phyloP scores from a whole-genome alignment of 2,329 filamentous ascomycete species.

The Emergomyces africanus region DNA sequence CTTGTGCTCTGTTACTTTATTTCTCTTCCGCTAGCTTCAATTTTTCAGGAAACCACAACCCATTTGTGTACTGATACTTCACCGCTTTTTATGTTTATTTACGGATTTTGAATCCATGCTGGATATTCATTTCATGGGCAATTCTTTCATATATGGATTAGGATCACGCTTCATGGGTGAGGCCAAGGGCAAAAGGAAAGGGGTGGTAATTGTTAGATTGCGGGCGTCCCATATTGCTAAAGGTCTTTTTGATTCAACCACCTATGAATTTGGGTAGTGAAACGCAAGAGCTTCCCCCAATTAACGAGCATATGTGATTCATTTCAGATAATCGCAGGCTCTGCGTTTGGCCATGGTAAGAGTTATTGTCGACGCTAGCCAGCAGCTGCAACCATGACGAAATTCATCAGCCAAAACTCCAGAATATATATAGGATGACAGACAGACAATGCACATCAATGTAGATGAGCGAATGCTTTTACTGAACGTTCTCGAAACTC shows the following conservation, averaged over 20 bases:
- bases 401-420: neutral
- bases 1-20: neutral
- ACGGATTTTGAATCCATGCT: neutral
- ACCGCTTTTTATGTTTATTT: neutral
- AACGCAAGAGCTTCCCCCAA: neutral
- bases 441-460: neutral
- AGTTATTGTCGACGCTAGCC: neutral
- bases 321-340: neutral
- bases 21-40: neutral
- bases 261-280: neutral
- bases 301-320: neutral
- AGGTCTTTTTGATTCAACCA: too few species aligned
- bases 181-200: neutral
- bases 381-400: neutral
- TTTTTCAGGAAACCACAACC: neutral
- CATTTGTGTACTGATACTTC: neutral
- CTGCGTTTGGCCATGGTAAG: neutral
- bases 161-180: too few species aligned
- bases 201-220: neutral
- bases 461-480: neutral
- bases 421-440: neutral
- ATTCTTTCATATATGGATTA: neutral
- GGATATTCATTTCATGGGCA: neutral
- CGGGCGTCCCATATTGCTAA: neutral
- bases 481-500: neutral